These are phyloP conservation scores for Ogataea kodamae DNA, from an alignment of 805 yeast species.

Conservation along the genomic window DNA sequence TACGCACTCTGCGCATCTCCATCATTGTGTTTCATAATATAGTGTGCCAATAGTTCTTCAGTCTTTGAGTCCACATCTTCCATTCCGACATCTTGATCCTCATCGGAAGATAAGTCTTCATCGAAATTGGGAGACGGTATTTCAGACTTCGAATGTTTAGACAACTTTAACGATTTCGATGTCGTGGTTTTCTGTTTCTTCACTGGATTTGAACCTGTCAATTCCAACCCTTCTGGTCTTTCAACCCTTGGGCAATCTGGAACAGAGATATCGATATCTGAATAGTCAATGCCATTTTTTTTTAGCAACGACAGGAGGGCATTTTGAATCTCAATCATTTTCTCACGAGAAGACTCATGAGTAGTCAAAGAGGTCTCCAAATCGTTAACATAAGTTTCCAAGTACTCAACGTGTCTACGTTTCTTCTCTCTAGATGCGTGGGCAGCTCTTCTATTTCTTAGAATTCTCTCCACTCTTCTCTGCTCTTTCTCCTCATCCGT, in stretches of 20 bases:
- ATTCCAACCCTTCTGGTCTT: constrained; percentile 30
- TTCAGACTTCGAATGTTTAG: constrained; percentile 11
- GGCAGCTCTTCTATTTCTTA: constrained; percentile 94
- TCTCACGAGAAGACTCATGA: constrained; percentile 17
- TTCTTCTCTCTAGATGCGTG: constrained; percentile 97
- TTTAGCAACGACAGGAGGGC: constrained; percentile 18
- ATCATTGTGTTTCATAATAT: constrained; percentile 11
- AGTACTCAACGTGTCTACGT: constrained; percentile 82
- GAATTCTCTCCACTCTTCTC: constrained; percentile 86
- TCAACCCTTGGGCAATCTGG: constrained; percentile 14
- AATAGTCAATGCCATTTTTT: constrained; percentile 17
- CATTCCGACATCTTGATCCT: constrained; percentile 16
- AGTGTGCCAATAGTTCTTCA: neutral
- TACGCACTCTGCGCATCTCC: constrained; percentile 20
- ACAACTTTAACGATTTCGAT: constrained; percentile 6
- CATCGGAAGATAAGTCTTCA: constrained; percentile 23
- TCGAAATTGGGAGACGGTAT: constrained; percentile 25
- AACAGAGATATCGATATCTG: constrained; percentile 14
- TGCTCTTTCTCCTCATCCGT: constrained; percentile 97
- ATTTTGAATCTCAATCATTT: constrained; percentile 14
- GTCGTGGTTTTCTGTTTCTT: constrained; percentile 20
- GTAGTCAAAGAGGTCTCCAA: constrained; percentile 32
- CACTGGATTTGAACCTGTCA: constrained; percentile 18
- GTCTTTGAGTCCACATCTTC: constrained; percentile 6
- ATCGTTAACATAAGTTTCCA: constrained; percentile 57